Evolutionary conservation across 805 yeast species (phyloP).

Genomic region (Yarrowia divulgata): DNA sequence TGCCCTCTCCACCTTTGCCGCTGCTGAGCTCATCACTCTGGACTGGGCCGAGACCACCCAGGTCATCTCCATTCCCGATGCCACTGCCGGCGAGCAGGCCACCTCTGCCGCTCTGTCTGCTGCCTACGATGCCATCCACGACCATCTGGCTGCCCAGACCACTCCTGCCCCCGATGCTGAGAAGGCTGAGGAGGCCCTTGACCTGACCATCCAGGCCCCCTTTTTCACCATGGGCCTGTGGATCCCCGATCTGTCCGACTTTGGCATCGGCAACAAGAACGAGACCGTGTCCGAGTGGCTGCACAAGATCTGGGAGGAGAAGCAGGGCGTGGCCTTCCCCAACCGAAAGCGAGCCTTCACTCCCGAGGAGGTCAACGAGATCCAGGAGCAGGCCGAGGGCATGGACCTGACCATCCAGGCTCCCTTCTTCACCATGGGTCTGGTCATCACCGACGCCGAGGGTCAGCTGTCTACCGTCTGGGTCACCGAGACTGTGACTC

Average conservation of each 20-base stretch:
- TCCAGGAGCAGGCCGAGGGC: conserved; percentile 19
- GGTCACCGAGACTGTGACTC: conserved; percentile 27
- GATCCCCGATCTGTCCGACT: conserved; percentile 27
- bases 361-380: conserved; percentile 5
- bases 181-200: conserved; percentile 16
- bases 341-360: conserved; percentile 22
- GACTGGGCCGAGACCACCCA: conserved; percentile 33
- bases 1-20: not conserved
- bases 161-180: conserved; percentile 12
- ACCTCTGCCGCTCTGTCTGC: conserved; percentile 19
- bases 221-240: conserved; percentile 23
- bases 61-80: conserved; percentile 14
- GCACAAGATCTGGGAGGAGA: conserved; percentile 7
- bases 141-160: conserved; percentile 21
- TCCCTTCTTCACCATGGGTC: conserved; percentile 35
- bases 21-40: conserved; percentile 18
- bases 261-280: conserved; percentile 23
- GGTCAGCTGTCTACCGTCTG: conserved; percentile 7
- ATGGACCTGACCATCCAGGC: conserved; percentile 32
- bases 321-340: conserved; percentile 11
- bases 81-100: conserved; percentile 8
- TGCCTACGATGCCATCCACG: conserved; percentile 25
- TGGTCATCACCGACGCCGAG: conserved; percentile 3
- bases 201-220: conserved; percentile 27
- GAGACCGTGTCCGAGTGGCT: conserved; percentile 18